Percentiles rank a stretch among this genome's conserved stretches.
These are phyloP conservation scores for Colletotrichum sidae DNA, from an alignment of 2,329 filamentous ascomycete species.

Conservation along the genomic window DNA sequence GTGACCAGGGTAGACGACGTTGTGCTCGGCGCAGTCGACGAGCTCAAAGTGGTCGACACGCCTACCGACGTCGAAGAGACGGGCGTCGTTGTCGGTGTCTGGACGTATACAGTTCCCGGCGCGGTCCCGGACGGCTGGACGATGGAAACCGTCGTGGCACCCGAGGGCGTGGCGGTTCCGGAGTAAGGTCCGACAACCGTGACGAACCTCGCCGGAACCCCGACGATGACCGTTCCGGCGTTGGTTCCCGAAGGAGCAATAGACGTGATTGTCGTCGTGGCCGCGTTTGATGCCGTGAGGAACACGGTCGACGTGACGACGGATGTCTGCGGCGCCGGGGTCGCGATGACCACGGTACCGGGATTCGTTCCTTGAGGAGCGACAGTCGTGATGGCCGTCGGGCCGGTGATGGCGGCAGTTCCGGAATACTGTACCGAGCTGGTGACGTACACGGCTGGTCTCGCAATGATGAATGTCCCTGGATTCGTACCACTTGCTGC, in stretches of 20 bases:
- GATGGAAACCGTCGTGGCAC: constrained; percentile 20
- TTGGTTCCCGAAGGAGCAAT: constrained; percentile 14
- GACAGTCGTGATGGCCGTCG: constrained; percentile 23
- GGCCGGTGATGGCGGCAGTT: constrained; percentile 1
- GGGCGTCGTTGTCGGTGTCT: constrained; percentile 10
- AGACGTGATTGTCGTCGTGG: constrained; percentile 4
- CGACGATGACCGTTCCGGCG: constrained; percentile 17
- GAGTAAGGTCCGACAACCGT: constrained; percentile 24
- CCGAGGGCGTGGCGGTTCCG: background rate
- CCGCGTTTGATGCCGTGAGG: constrained; percentile 18
- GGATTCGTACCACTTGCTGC: constrained; percentile 24
- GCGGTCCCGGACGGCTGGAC: constrained; percentile 20
- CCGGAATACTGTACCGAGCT: constrained; percentile 20
- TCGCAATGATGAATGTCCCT: constrained; percentile 24
- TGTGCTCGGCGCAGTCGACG: background rate
- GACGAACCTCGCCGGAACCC: constrained; percentile 13
- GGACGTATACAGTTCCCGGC: constrained; percentile 19
- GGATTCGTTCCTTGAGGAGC: constrained; percentile 14
- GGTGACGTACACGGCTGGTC: constrained; percentile 28
- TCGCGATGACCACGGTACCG: constrained; percentile 24
- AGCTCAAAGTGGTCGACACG: constrained; percentile 1
- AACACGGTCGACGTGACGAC: constrained; percentile 23
- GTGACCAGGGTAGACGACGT: constrained; percentile 11
- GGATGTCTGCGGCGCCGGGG: background rate
- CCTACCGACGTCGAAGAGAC: background rate